Conservation (phyloP, 306 rosid genomes). For the Sechiopsis laciniata region DNA sequence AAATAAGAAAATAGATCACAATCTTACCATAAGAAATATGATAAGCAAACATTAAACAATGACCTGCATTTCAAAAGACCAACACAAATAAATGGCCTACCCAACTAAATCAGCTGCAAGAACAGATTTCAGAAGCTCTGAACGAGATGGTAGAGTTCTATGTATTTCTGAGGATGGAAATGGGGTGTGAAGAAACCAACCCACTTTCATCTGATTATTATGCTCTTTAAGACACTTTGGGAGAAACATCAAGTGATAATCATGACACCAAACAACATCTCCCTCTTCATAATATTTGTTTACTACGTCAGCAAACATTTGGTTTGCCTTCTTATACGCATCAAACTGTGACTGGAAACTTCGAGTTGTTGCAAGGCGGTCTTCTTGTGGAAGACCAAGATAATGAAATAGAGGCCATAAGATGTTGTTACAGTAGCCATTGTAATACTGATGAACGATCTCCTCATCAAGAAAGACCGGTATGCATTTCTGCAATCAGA, state of each 20-base stretch:
- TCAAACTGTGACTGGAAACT: conserved; percentile 92
- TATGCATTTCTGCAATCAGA: conserved; percentile 71
- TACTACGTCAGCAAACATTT: conserved; percentile 89
- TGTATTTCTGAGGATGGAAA: conserved; percentile 98
- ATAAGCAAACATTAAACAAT: background rate
- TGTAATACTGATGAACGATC: conserved; percentile 85
- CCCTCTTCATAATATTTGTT: conserved; percentile 79
- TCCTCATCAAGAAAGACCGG: conserved; percentile 94
- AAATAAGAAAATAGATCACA: conserved; percentile 3
- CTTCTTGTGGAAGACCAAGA: conserved; percentile 95
- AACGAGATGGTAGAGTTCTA: conserved; percentile 79
- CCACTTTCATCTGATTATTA: conserved; percentile 79
- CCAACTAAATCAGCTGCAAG: conserved; percentile 96
- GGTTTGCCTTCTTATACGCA: conserved; percentile 89
- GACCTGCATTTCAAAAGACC: background rate
- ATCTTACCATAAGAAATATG: background rate
- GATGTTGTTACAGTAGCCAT: conserved; percentile 96
- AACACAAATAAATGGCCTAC: conserved; percentile 40
- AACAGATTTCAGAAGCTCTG: conserved; percentile 83
- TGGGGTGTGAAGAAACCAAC: conserved; percentile 99
- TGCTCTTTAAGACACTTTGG: conserved; percentile 80
- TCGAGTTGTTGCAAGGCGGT: conserved; percentile 88
- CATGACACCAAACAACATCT: conserved; percentile 95
- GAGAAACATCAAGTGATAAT: conserved; percentile 94
- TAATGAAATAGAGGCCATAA: conserved; percentile 97